phyloP scores from a whole-genome alignment of 2,329 filamentous ascomycete species.

The Trichoderma oligosporum region DNA sequence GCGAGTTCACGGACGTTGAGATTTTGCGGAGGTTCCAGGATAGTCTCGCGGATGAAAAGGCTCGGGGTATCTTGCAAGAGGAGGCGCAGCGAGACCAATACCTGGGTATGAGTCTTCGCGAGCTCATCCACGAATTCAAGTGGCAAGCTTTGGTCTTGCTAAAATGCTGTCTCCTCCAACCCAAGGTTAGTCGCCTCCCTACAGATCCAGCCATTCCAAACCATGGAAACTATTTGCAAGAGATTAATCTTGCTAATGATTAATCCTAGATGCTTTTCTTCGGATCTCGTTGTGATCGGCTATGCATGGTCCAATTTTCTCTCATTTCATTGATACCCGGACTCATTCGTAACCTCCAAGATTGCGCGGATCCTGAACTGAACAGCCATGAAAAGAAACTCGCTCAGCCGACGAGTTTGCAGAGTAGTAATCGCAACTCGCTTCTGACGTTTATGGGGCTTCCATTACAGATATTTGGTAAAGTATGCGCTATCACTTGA shows the following conservation, averaged over 20 bases:
- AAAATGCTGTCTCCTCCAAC: conserved; percentile 89
- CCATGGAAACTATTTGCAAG: too few species aligned
- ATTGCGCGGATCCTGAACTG: conserved; percentile 91
- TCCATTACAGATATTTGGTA: conserved; percentile 91
- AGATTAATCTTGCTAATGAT: background rate
- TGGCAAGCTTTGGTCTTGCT: conserved; percentile 91
- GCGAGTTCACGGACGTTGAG: conserved; percentile 84
- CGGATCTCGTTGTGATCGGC: conserved; percentile 86
- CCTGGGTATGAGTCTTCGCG: conserved; percentile 80
- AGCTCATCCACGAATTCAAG: conserved; percentile 90
- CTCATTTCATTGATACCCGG: conserved; percentile 93
- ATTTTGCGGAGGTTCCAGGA: conserved; percentile 90
- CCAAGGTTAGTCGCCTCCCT: conserved; percentile 66
- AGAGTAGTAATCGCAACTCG: conserved; percentile 86
- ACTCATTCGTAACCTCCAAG: conserved; percentile 84
- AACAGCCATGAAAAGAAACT: conserved; percentile 75
- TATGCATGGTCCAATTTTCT: conserved; percentile 99
- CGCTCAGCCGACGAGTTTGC: conserved; percentile 75
- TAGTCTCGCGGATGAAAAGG: conserved; percentile 68
- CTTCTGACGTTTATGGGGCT: conserved; percentile 91
- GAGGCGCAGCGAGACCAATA: conserved; percentile 80
- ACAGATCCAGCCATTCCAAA: background rate
- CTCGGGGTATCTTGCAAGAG: conserved; percentile 53
- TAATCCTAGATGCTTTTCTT: conserved; percentile 89
- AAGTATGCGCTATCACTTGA: conserved; percentile 46